Evolutionary conservation across 768 basidiomycete genomes (phyloP), one percentile per base, ranked within the genome.

Genomic region (Galerina marginata): DNA sequence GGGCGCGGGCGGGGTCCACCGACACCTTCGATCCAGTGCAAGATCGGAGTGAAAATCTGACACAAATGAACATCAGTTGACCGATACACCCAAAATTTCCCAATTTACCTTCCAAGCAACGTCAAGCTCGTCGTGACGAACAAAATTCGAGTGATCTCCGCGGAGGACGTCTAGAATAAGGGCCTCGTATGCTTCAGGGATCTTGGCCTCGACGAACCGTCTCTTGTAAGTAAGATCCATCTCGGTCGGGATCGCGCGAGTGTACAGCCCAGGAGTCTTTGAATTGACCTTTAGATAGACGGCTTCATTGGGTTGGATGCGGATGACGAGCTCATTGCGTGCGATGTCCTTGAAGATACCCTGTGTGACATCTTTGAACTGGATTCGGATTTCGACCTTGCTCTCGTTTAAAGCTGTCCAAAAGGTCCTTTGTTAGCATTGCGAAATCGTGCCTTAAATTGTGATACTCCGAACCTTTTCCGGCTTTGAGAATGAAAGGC

Each of bases 121-220:
- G 69, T 98, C 96, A 67, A 99, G 82, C 76, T 99, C 96, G 75
- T 99, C 96, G 73, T 98, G 86, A 62, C 96, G 88, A 59, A 99
- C 96, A 80, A 99, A 99, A 81, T 99, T 99, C 26, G 95, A 96
- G 77, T 98, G 96, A 71, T 99, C 96, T n/a, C 96, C 96, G 73
- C 90, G 92, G 75, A 99, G 83, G 12, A 94, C 93, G 71, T 99
- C 96, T 59, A 98, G 82, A 71, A 99, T 96, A 60, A 99, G 87
- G 9, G 91, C 90, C 78, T 98, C 93, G 73, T 97, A 96, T 36
- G 95, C 96, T 79, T 97, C 96, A 33, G 97, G 97, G 63, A 99
- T 98, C 75, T 90, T 89, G 50, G 87, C 75, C 61, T 97, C 95
- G 42, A 86, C 78, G 81, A 99, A 99, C 46, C 97, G 88, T 58